These are phyloP conservation scores for Aspergillus baeticus DNA, from an alignment of 495 filamentous ascomycete species.

Conservation along the genomic window DNA sequence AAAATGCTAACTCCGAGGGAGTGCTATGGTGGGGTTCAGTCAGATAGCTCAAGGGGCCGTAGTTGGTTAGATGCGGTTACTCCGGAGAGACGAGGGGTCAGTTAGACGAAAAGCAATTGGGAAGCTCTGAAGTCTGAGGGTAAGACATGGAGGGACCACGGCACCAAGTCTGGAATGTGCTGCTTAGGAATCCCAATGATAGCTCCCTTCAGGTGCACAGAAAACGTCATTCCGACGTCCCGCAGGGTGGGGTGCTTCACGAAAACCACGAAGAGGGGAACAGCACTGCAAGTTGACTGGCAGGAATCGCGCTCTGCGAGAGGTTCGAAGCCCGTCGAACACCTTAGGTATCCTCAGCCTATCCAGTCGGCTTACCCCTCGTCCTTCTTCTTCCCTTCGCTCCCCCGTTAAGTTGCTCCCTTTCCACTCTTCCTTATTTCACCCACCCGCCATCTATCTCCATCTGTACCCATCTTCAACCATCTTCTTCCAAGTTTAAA, in stretches of 20 bases:
- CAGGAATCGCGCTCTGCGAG: not conserved
- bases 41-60: not conserved
- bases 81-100: too few relatives aligned
- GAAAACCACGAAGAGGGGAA: slow-evolving; percentile 7
- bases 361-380: slow-evolving; percentile 25
- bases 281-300: not conserved
- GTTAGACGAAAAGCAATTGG: too few relatives aligned
- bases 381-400: slow-evolving; percentile 16
- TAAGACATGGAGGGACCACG: too few relatives aligned
- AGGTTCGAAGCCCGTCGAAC: slow-evolving; percentile 22
- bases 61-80: not conserved
- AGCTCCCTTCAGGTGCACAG: slow-evolving; percentile 5
- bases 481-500: slow-evolving; percentile 7
- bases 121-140: too few relatives aligned
- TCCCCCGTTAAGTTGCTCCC: slow-evolving; percentile 15
- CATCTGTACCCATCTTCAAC: slow-evolving; percentile 1
- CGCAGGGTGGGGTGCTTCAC: slow-evolving; percentile 27
- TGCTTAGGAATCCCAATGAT: slow-evolving; percentile 26
- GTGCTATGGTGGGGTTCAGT: slow-evolving; percentile 23
- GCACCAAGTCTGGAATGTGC: slow-evolving; percentile 10
- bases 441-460: slow-evolving; percentile 1
- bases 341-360: slow-evolving; percentile 10
- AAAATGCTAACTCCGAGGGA: not conserved
- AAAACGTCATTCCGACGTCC: slow-evolving; percentile 28
- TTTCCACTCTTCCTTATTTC: slow-evolving; percentile 13